Base-by-base conservation (phyloP, 2,329 filamentous ascomycete genomes). In the Ophiognomonia clavigignenti-juglandacearum region DNA sequence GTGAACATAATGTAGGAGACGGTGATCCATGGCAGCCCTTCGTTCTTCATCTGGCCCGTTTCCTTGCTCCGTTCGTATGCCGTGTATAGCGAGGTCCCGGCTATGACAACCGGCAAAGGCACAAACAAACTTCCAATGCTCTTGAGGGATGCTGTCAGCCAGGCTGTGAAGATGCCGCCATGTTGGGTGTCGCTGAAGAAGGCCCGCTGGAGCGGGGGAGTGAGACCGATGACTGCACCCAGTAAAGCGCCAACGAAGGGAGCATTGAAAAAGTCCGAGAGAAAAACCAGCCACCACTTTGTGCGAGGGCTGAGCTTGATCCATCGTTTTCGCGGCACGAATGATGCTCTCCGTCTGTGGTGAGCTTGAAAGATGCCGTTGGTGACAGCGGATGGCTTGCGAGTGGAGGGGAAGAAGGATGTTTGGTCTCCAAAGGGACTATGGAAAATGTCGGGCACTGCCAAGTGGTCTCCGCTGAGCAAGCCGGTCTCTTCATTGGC, bases 101-200 rank as follows among this genome's bases (percentile, higher is more conserved):
- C 81, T 0, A 86, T 73, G 14, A 86, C 73, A 14, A 86, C 78
- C 24, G 84, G 83, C 22, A 84, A 64, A 0, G 78, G 73, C 0
- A 83, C 80, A 57, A 86, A 86, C 0, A 86, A 67, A 0, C 73
- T 69, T 3, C 83, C 82, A 19, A 85, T 70, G 46, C 81, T 84
- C 53, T 78, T 72, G 18, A 86, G 63, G 0, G 77, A 75, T 0
- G 72, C 70, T 0, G 82, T 85, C 32, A 86, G 64, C 82, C 82
- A 86, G 1, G 82, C 82, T 18, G 77, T 81, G 55, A 86, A 75
- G 47, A 82, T 77, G 2, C 83, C 82, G 6, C 82, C 83, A 5
- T 82, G 65, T 7, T 75, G 60, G 8, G 71, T 71, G 11, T 71
- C 63, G 42, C 64, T 71, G 66, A 86, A 86, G 62, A 87, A 86